Base-by-base conservation (phyloP, 768 basidiomycete species). In the Serendipita sp. region DNA sequence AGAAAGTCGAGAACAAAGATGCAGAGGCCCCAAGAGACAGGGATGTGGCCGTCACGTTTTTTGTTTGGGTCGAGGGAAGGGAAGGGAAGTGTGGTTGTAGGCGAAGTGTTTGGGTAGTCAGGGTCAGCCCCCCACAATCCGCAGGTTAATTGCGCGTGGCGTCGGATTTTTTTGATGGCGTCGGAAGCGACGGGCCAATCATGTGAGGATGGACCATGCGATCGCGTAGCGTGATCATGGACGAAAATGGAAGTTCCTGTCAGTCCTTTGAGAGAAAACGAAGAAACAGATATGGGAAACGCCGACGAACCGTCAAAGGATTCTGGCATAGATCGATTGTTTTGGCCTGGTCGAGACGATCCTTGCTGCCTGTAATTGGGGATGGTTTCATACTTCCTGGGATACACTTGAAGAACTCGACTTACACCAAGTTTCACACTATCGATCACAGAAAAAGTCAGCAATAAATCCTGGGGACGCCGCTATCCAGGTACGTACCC, bases 371-470 rank as follows among this genome's bases (percentile, higher is more conserved):
- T 88, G 68, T 44, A 46, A 18, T 18, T 8, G 47, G 34, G 45
- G 24, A 2, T 41, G 37, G 63, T 65, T 1, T 41, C 38, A 41
- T 13, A 41, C 13, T 41, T 41, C 7, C 38, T 41, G 13, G 13
- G 38, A 41, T 5, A 41, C 7, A 5, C 64, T 63, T 56, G 30
- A 48, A 8, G 30, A 8, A 45, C 54, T 16, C 37, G 37, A 78
- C 85, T 66, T 82, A 84, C 96, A 99, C 96, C 96, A 98, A 0
- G 95, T 98, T 78, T 98, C 95, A 72, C 95, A 98, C 90, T 92
- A 56, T 13, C 45, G 15, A 0, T 7, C 38, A 41, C 38, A 13
- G 7, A 41, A 41, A 41, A 44, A 28, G n/a, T 30, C 32, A 35
- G 16, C 38, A 63, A 44, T 37, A 3, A 32, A 37, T 18, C 32